These are phyloP conservation scores for Trypanosoma conorhini DNA, from an alignment of 208 protist genomes.

Conservation along the genomic window DNA sequence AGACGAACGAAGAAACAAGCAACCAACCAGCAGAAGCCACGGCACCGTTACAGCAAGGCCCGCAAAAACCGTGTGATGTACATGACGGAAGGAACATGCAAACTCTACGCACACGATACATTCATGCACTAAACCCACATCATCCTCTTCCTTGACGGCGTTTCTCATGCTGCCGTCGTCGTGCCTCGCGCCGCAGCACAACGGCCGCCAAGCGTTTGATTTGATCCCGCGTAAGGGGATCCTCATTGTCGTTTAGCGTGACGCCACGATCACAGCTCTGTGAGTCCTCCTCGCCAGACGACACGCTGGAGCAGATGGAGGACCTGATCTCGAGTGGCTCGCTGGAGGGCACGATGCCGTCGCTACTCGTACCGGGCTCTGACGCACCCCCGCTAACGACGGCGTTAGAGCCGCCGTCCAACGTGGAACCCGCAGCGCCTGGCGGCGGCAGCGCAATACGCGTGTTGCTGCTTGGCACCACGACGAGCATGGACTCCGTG, in stretches of 20 bases:
- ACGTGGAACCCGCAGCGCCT: not conserved
- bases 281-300: not conserved
- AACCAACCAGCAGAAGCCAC: not conserved
- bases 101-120: no score
- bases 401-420: not conserved
- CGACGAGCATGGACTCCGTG: slow-evolving; percentile 6
- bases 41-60: not conserved
- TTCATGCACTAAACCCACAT: no score
- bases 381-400: not conserved
- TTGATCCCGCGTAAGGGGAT: slow-evolving; percentile 59
- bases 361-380: not conserved
- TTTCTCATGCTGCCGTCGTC: slow-evolving; percentile 33
- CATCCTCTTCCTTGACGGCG: slow-evolving; percentile 4
- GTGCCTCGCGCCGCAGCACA: slow-evolving; percentile 37
- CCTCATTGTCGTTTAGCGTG: slow-evolving; percentile 28
- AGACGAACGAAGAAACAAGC: slow-evolving; percentile 10
- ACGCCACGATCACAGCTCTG: not conserved
- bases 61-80: not conserved
- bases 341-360: slow-evolving; percentile 10
- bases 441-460: slow-evolving; percentile 15
- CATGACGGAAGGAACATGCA: no score
- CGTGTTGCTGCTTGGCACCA: slow-evolving; percentile 23
- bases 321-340: not conserved
- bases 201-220: slow-evolving; percentile 61
- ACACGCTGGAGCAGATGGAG: slow-evolving; percentile 1